These are phyloP conservation scores for Sphagnurus paluster DNA, from an alignment of 1,284 basidiomycete genomes.

Conservation along the genomic window DNA sequence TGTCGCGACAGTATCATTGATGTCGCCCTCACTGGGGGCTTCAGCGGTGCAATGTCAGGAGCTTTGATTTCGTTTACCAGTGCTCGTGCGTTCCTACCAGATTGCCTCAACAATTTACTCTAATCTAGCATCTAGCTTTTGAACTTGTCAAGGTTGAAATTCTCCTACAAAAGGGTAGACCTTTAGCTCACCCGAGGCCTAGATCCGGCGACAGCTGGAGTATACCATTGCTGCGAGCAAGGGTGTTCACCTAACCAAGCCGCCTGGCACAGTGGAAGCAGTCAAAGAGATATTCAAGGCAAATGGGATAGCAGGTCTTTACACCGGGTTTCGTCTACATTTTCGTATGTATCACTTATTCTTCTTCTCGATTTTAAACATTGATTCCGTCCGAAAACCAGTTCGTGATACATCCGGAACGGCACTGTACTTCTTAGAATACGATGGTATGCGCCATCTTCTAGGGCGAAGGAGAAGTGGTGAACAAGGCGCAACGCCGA, in stretches of 20 bases:
- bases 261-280: conserved; percentile 74
- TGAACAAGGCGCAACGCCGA: conserved; percentile 72
- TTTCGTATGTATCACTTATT: conserved; percentile 49
- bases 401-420: conserved; percentile 83
- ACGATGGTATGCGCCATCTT: conserved; percentile 80
- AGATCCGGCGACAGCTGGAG: conserved; percentile 91
- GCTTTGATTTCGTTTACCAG: conserved; percentile 82
- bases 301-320: conserved; percentile 73
- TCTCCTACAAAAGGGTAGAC: background rate
- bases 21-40: conserved; percentile 73
- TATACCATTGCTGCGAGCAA: conserved; percentile 87
- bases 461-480: conserved; percentile 70
- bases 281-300: conserved; percentile 67
- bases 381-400: conserved; percentile 26
- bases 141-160: conserved; percentile 89
- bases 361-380: conserved; percentile 1
- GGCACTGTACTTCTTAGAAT: conserved; percentile 84
- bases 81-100: conserved; percentile 62
- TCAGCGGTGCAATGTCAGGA: conserved; percentile 82
- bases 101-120: conserved; percentile 11
- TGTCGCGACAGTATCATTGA: conserved; percentile 61
- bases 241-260: conserved; percentile 64
- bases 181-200: conserved; percentile 6
- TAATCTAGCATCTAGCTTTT: conserved; percentile 59
- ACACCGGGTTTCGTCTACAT: conserved; percentile 83